Conservation (phyloP, 306 rosid species). For the Cucurbita moschata region DNA sequence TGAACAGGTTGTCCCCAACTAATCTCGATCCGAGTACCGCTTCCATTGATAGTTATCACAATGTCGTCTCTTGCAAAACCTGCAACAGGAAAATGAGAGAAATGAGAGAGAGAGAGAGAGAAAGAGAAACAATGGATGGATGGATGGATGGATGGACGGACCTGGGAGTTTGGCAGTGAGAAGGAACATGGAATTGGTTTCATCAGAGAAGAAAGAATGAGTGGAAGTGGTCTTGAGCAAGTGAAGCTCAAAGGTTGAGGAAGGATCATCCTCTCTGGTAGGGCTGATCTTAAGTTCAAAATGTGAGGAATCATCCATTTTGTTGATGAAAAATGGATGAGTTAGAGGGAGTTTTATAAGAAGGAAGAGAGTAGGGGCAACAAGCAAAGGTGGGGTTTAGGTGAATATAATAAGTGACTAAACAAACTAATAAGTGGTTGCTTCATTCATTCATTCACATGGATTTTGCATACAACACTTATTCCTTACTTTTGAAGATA, state of each 20-base stretch:
- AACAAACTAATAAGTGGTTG: no score
- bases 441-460: background rate
- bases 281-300: constrained; percentile 54
- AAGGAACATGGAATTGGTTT: constrained; percentile 41
- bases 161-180: constrained; percentile 66
- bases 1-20: background rate
- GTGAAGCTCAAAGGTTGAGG: constrained; percentile 25
- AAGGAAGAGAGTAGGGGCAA: background rate
- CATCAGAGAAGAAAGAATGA: constrained; percentile 36
- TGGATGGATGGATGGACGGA: background rate
- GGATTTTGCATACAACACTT: constrained; percentile 30
- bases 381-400: background rate
- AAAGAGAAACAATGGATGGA: background rate
- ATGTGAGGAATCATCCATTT: constrained; percentile 43
- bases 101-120: background rate
- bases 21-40: background rate
- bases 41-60: background rate
- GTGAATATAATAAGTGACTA: background rate
- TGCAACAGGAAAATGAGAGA: background rate
- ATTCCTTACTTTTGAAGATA: constrained; percentile 39
- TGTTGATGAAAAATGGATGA: background rate
- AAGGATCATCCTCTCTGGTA: constrained; percentile 20
- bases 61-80: background rate
- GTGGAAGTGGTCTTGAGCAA: constrained; percentile 29
- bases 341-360: background rate